Conservation (phyloP, 2,329 filamentous ascomycete species). For the Fusarium torulosum region DNA sequence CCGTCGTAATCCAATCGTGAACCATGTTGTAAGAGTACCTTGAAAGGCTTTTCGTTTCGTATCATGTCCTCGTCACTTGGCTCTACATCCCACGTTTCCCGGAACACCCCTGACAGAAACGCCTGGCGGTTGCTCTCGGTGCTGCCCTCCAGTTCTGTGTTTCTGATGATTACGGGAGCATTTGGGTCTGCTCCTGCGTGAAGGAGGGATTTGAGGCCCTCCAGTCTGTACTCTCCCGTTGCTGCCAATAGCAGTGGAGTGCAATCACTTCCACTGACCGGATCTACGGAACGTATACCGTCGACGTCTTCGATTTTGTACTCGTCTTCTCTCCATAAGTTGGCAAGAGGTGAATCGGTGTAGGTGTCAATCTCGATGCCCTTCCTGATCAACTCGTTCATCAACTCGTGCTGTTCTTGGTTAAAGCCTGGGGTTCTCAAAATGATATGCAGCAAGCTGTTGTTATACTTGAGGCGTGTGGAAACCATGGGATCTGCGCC, state of each 20-base stretch:
- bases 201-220: slow-evolving; percentile 9
- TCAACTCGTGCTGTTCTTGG: neutral
- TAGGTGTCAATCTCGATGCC: slow-evolving; percentile 10
- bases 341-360: slow-evolving; percentile 4
- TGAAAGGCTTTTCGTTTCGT: neutral
- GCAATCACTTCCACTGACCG: slow-evolving; percentile 7
- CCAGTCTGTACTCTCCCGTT: neutral
- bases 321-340: neutral
- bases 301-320: neutral
- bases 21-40: slow-evolving; percentile 13
- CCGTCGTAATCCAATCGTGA: slow-evolving; percentile 9
- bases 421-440: neutral
- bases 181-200: slow-evolving; percentile 14
- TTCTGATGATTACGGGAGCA: neutral
- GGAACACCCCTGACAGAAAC: slow-evolving; percentile 22
- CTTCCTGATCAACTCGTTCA: slow-evolving; percentile 2
- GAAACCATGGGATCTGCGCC: slow-evolving; percentile 22
- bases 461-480: slow-evolving; percentile 9
- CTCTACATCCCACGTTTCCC: neutral
- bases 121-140: neutral
- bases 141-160: neutral
- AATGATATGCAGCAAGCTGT: slow-evolving; percentile 20
- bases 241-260: slow-evolving; percentile 23
- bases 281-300: neutral
- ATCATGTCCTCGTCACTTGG: neutral